Evolutionary conservation across 1,284 basidiomycete species (phyloP), one percentile per base, ranked within the genome.

Genomic region (Moniliophthora roreri): DNA sequence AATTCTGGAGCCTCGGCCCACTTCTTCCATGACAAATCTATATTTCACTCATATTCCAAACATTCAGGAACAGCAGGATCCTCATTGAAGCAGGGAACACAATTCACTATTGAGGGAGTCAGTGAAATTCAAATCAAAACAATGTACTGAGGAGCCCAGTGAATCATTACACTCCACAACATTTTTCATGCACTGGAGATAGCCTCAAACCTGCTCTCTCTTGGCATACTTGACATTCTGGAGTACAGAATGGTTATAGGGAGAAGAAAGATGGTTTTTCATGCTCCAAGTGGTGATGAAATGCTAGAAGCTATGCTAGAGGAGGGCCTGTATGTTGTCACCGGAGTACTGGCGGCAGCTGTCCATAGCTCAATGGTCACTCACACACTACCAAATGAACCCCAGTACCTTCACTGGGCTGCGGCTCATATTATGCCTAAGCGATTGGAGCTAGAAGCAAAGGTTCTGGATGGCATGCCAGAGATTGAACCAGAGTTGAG

Each of bases 51-150:
- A n/a, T 37, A n/a, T 16, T 10, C 4, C 4, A 13, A 9, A 23
- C n/a, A n/a, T n/a, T 9, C 6, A 77, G 80, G 0, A 75, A 65
- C 0, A 89, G 88, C 0, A 87, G 87, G 2, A 70, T 63, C 0
- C 73, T 73, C 55, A 79, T 81, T 1, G 74, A 77, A 66, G 86
- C 89, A 48, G 82, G 74, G 2, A 79, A 80, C 60, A 85, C 80
- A 66, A 91, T 89, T n/a, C 87, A 82, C 28, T 79, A 58, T 50
- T n/a, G 15, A 8, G 10, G 50, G 41, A n/a, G 20, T 8, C 3
- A 46, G 52, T 3, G 40, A 26, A 2, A 39, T 53, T 10, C n/a
- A 49, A 24, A 18, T 53, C 6, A 13, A n/a, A 13, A 16, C 18
- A 3, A 5, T n/a, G 16, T 15, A 16, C n/a, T n/a, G 20, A 3